Conservation (phyloP, 768 basidiomycete genomes). For the Mycena vulgaris region DNA sequence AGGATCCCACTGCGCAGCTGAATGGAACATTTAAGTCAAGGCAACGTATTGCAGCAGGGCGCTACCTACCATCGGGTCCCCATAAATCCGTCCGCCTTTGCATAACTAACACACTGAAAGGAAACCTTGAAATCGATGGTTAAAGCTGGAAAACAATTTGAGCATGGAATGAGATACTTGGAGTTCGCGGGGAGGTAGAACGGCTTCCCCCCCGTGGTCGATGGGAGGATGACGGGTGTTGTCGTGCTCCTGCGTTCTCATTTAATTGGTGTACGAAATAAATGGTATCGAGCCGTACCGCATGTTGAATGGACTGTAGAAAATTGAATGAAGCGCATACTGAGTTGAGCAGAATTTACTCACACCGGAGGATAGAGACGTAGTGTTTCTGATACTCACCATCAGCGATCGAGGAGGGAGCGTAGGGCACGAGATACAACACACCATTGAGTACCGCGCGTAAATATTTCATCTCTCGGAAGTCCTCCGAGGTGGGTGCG, state of each 20-base stretch:
- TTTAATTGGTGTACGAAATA: neutral
- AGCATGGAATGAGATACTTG: constrained; percentile 40
- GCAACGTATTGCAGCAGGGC: no score
- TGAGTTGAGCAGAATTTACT: constrained; percentile 30
- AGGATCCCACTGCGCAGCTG: neutral
- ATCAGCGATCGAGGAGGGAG: neutral
- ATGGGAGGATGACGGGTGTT: constrained; percentile 46
- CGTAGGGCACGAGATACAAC: constrained; percentile 42
- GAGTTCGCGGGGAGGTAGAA: constrained; percentile 59
- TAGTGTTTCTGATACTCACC: constrained; percentile 53
- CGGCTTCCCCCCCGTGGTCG: constrained; percentile 49
- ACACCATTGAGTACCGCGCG: constrained; percentile 72
- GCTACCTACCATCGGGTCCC: neutral
- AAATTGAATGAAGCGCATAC: neutral
- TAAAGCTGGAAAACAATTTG: neutral
- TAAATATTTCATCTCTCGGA: constrained; percentile 74
- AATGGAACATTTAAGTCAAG: no score
- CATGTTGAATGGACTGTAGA: constrained; percentile 53
- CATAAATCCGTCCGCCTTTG: neutral
- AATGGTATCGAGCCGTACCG: constrained; percentile 37
- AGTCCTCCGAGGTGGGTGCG: constrained; percentile 68
- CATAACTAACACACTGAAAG: neutral
- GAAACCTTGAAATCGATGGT: neutral
- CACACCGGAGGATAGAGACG: constrained; percentile 69
- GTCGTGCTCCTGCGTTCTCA: constrained; percentile 38